Evolutionary conservation across 495 filamentous ascomycete species (phyloP), one percentile per base, ranked within the genome.

Genomic region (Talaromyces liani): DNA sequence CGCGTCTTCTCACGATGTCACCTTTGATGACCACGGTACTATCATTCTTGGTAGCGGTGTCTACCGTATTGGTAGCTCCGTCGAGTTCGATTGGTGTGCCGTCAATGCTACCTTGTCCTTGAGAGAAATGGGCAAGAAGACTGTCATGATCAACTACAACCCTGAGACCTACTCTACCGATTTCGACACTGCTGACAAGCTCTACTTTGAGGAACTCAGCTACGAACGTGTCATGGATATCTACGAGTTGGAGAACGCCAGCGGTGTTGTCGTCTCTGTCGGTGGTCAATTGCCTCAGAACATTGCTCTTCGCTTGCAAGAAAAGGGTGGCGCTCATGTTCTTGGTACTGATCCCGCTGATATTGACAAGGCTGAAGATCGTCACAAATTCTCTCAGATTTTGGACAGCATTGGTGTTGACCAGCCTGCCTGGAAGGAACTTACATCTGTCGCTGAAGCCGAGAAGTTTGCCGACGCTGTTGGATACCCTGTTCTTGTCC

Each of bases 181-280:
- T 77, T 96, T 90, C 74, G 93, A 98, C 70, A 88, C 87, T 9
- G 91, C 94, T n/a, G 94, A 97, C 67, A 92, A 87, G 69, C 84
- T 98, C 25, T 98, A 98, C 77, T 98, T 98, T 69, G 93, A 98
- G 73, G 93, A 98, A 78, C 79, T 98, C 60, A 93, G 90, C 79
- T 98, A 97, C 71, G 93, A 98, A 80, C 87, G 92, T 69, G 93
- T 97, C 41, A 96, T 96, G 92, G 93, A 98, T 78, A 98, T 98
- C 65, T 97, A 97, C 73, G 93, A 97, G 74, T 83, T 98, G 18
- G 93, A 98, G 80, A 81, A 77, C 62, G 89, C 93, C 27, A 85
- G 81, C 59, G 93, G 94, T 68, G 91, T 98, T 36, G 92, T 97
- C 31, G 94, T 98, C 14, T 95, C 91, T 63, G 93, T 97, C 63